phyloP scores from a whole-genome alignment of 1,139 yeast species.

The Suhomyces chickasaworum region DNA sequence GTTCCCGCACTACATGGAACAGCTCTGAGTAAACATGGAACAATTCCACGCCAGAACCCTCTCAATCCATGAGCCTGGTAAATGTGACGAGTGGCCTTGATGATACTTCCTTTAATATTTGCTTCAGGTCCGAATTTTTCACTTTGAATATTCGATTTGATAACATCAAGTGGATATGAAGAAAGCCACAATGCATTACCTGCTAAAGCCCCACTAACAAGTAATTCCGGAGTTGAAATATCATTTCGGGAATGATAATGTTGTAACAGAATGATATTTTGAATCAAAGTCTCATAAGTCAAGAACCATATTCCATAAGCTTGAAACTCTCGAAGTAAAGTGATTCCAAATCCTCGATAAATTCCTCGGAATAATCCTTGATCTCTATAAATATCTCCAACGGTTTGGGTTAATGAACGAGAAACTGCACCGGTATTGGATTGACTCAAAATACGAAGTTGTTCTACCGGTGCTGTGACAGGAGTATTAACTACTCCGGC shows the following conservation, averaged over 20 bases:
- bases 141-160: slow-evolving; percentile 70
- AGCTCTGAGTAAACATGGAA: slow-evolving; percentile 70
- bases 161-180: slow-evolving; percentile 71
- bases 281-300: slow-evolving; percentile 65
- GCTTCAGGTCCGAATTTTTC: slow-evolving; percentile 55
- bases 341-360: slow-evolving; percentile 61
- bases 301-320: slow-evolving; percentile 85
- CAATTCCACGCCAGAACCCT: slow-evolving; percentile 74
- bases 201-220: slow-evolving; percentile 66
- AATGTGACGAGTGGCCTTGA: slow-evolving; percentile 51
- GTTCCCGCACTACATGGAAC: slow-evolving; percentile 78
- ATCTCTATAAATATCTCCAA: slow-evolving; percentile 43
- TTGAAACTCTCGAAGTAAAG: slow-evolving; percentile 68
- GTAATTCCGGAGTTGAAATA: slow-evolving; percentile 61
- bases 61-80: slow-evolving; percentile 47
- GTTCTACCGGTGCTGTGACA: slow-evolving; percentile 75
- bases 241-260: slow-evolving; percentile 48
- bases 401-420: slow-evolving; percentile 46
- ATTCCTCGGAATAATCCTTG: slow-evolving; percentile 55
- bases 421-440: slow-evolving; percentile 46
- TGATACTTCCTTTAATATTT: slow-evolving; percentile 47
- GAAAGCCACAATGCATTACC: slow-evolving; percentile 74
- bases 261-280: slow-evolving; percentile 36
- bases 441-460: slow-evolving; percentile 69
- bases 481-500: slow-evolving; percentile 81